These are phyloP conservation scores for Podaxis pistillaris DNA, from an alignment of 768 basidiomycete species.

Conservation along the genomic window DNA sequence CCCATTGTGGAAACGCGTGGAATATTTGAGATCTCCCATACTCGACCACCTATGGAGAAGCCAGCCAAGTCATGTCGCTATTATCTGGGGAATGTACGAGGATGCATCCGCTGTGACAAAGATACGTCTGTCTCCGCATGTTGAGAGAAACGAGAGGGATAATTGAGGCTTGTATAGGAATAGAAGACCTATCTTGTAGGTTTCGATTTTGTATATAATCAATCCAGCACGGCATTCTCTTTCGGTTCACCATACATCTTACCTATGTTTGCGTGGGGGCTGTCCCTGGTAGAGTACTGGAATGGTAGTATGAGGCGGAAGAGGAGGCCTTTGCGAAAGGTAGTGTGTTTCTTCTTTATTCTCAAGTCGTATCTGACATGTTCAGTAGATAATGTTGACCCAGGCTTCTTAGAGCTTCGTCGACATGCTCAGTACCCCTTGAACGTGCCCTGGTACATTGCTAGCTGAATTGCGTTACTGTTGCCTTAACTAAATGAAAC, in stretches of 20 bases:
- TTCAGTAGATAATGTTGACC: conserved; percentile 61
- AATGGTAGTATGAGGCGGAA: conserved; percentile 74
- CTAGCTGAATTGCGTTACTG: no score
- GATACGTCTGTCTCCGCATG: conserved; percentile 31
- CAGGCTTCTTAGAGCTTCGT: no score
- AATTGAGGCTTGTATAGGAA: conserved; percentile 42
- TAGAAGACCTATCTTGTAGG: conserved; percentile 88
- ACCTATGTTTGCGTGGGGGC: conserved; percentile 84
- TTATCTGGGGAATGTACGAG: conserved; percentile 93
- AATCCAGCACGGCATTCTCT: conserved; percentile 71
- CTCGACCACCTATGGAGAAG: conserved; percentile 83
- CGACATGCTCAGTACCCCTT: no score
- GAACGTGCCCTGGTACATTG: no score
- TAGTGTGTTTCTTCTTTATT: conserved; percentile 18
- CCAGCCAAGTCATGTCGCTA: conserved; percentile 84
- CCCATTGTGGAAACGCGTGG: conserved; percentile 65
- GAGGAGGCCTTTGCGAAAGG: conserved; percentile 89
- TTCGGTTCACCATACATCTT: conserved; percentile 89
- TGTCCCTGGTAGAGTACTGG: conserved; percentile 61
- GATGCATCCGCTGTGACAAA: conserved; percentile 87
- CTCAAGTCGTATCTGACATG: not conserved
- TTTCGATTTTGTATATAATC: conserved; percentile 88
- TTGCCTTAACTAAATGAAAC: no score
- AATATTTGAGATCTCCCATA: conserved; percentile 83
- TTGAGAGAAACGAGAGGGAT: not conserved